These are phyloP conservation scores for Penicillium freii DNA, from an alignment of 2,329 filamentous ascomycete species.

Conservation along the genomic window DNA sequence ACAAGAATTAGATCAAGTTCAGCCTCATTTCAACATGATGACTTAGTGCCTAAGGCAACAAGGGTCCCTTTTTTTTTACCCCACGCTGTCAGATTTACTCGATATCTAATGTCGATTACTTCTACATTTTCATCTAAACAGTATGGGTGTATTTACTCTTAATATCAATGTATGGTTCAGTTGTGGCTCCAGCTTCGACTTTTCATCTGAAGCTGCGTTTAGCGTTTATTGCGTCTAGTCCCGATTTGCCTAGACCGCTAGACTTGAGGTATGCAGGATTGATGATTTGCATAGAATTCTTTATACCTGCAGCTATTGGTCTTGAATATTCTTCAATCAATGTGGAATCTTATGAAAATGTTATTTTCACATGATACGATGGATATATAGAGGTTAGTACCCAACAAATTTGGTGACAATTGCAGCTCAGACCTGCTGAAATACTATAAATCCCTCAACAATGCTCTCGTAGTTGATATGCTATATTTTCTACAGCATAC, in stretches of 20 bases:
- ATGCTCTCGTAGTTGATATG: too few relatives aligned
- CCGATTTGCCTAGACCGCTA: conserved; percentile 1
- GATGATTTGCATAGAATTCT: not conserved
- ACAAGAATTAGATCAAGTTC: not conserved
- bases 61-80: conserved; percentile 1
- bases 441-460: too few relatives aligned
- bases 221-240: not conserved
- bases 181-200: not conserved
- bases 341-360: not conserved
- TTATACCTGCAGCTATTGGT: not conserved
- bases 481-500: too few relatives aligned
- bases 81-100: conserved; percentile 3
- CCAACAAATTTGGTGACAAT: not conserved
- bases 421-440: not conserved
- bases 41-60: not conserved
- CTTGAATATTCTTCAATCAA: not conserved
- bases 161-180: not conserved
- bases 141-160: not conserved
- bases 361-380: too few relatives aligned
- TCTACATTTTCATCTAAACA: not conserved
- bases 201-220: not conserved
- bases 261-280: conserved; percentile 3
- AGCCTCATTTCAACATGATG: conserved; percentile 4
- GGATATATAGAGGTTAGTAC: not conserved
- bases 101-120: not conserved